These are phyloP conservation scores for Vaccinium macrocarpon DNA, from an alignment of 148 eudicot genomes.

Conservation along the genomic window DNA sequence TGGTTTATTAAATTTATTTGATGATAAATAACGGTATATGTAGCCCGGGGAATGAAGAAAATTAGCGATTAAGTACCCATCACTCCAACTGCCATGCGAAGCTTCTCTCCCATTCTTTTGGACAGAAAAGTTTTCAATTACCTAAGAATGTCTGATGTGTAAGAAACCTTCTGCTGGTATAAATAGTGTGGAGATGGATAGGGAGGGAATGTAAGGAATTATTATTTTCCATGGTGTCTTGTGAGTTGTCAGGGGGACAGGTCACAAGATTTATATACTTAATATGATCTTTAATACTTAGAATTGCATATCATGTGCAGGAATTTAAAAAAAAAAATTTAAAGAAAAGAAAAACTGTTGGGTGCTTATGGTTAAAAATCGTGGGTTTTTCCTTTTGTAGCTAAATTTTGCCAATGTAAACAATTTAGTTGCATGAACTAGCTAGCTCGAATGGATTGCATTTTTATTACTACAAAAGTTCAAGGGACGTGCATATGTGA, in stretches of 20 bases:
- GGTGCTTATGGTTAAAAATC: background rate
- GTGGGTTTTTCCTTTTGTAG: background rate
- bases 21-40: background rate
- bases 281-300: background rate
- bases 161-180: constrained; percentile 11
- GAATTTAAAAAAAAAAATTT: background rate
- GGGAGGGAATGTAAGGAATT: background rate
- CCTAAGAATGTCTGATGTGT: constrained; percentile 10
- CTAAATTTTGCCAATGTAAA: background rate
- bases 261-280: background rate
- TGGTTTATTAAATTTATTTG: background rate
- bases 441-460: background rate
- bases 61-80: constrained; percentile 44
- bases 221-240: background rate
- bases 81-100: constrained; percentile 56
- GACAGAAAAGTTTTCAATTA: background rate
- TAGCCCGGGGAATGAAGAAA: background rate
- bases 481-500: background rate
- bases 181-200: constrained; percentile 10
- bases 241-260: background rate
- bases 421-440: background rate
- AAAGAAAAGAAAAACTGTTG: background rate
- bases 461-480: no score
- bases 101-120: constrained; percentile 46
- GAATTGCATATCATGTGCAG: background rate